Evolutionary conservation across 140 eudicot species (phyloP).

Genomic region (Cichorium intybus): DNA sequence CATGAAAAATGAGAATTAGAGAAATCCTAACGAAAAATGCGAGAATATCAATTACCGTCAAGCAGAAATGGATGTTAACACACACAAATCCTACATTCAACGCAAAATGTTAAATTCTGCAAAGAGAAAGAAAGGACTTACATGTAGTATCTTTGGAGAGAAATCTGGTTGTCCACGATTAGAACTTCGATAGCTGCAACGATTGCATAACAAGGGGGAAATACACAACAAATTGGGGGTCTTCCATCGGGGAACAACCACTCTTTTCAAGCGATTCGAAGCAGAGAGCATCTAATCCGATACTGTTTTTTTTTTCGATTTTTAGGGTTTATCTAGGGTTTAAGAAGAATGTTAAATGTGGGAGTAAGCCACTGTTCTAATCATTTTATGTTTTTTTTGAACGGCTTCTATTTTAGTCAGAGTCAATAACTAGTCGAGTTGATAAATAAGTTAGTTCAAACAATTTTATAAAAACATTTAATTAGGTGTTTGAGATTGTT

Average conservation of each 20-base stretch:
- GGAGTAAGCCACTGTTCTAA: too few relatives aligned
- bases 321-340: conserved; percentile 44
- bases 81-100: conserved; percentile 6
- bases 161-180: background rate
- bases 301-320: background rate
- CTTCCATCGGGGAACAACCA: conserved; percentile 11
- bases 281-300: conserved; percentile 36
- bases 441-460: too few relatives aligned
- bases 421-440: too few relatives aligned
- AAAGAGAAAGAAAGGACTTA: conserved; percentile 7
- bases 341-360: conserved; percentile 3
- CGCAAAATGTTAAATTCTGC: background rate
- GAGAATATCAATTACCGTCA: background rate
- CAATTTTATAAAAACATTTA: too few relatives aligned
- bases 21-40: background rate
- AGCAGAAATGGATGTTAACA: background rate
- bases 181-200: conserved; percentile 12
- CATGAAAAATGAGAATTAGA: background rate
- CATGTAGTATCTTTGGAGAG: conserved; percentile 13
- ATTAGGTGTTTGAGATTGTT: too few relatives aligned
- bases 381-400: too few relatives aligned
- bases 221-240: conserved; percentile 9
- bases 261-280: conserved; percentile 27
- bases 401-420: too few relatives aligned
- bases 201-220: conserved; percentile 2